Conservation (phyloP, 805 yeast genomes). For the Lipomyces yamadae region DNA sequence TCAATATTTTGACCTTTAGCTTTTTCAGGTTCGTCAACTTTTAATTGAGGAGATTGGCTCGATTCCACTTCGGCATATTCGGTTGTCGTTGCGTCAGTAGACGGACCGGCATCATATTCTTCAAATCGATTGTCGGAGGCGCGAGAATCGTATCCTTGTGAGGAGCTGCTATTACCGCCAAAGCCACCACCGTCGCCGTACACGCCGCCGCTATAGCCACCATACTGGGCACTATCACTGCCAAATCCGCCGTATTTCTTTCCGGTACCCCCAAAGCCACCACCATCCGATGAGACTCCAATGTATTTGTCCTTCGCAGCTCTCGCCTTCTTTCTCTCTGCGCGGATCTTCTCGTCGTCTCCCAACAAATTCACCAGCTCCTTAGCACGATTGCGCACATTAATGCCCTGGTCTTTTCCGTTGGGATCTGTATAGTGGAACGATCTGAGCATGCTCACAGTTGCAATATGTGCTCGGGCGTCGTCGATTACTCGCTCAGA, state of each 20-base stretch:
- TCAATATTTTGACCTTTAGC: constrained; percentile 31
- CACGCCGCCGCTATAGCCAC: constrained; percentile 47
- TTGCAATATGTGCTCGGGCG: constrained; percentile 77
- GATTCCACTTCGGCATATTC: constrained; percentile 45
- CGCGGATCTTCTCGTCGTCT: constrained; percentile 75
- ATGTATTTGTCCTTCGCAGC: constrained; percentile 81
- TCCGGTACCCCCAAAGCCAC: constrained; percentile 46
- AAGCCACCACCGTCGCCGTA: constrained; percentile 52
- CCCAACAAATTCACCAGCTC: constrained; percentile 70
- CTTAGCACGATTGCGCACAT: constrained; percentile 89
- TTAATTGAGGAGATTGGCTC: constrained; percentile 12
- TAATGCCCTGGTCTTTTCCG: constrained; percentile 95
- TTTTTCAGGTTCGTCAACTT: constrained; percentile 2
- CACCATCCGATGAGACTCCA: constrained; percentile 60
- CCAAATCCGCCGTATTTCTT: constrained; percentile 47
- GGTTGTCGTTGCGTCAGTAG: constrained; percentile 43
- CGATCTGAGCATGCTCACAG: constrained; percentile 84
- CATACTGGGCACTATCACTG: constrained; percentile 44
- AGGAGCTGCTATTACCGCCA: constrained; percentile 23
- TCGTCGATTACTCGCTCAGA: constrained; percentile 95
- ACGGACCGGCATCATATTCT: constrained; percentile 38
- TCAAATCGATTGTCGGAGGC: constrained; percentile 32
- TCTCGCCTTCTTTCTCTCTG: constrained; percentile 89
- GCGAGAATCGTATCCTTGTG: constrained; percentile 7
- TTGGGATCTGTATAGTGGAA: constrained; percentile 93